Evolutionary conservation across 139 green algal species (phyloP).

Genomic region (Helicosporidium sp.): DNA sequence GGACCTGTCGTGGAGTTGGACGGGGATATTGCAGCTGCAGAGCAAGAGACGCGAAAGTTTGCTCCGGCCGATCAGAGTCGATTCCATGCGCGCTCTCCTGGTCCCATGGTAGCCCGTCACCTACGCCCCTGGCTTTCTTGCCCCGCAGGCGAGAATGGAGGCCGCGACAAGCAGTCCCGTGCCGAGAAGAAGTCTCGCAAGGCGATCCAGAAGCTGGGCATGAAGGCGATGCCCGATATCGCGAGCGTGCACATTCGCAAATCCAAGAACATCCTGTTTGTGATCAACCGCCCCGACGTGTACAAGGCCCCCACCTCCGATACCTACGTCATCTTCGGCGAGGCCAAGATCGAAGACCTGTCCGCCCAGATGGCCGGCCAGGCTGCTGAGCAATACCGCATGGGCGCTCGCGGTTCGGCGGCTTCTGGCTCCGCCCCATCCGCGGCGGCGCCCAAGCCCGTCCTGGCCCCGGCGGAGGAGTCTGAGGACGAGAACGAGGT

Average conservation of each 20-base stretch:
- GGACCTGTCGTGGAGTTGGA: too few species aligned
- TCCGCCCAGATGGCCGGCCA: slow-evolving; percentile 51
- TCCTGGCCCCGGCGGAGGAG: slow-evolving; percentile 9
- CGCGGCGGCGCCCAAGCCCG: slow-evolving; percentile 2
- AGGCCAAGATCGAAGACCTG: slow-evolving; percentile 98
- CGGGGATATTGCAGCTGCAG: too few species aligned
- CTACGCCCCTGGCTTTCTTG: neutral
- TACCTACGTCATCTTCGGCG: slow-evolving; percentile 98
- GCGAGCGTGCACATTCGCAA: slow-evolving; percentile 91
- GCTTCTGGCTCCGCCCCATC: too few species aligned
- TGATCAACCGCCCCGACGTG: slow-evolving; percentile 89
- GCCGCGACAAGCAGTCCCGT: slow-evolving; percentile 73
- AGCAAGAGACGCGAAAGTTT: too few species aligned
- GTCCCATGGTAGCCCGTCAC: neutral
- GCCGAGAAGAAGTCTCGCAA: slow-evolving; percentile 96
- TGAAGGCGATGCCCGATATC: slow-evolving; percentile 86
- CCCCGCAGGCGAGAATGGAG: slow-evolving; percentile 22
- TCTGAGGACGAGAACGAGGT: slow-evolving; percentile 69
- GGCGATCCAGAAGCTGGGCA: slow-evolving; percentile 96
- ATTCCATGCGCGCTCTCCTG: too few species aligned
- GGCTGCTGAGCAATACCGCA: slow-evolving; percentile 51
- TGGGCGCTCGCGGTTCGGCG: neutral
- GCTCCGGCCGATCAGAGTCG: too few species aligned
- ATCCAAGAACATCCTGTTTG: slow-evolving; percentile 97
- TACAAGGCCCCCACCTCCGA: slow-evolving; percentile 89